A percentile compares a stretch with the other conserved stretches of the same genome.
These are phyloP conservation scores for Fimicolochytrium jonesii DNA, from an alignment of 192 early-diverging fungal species.

Conservation along the genomic window DNA sequence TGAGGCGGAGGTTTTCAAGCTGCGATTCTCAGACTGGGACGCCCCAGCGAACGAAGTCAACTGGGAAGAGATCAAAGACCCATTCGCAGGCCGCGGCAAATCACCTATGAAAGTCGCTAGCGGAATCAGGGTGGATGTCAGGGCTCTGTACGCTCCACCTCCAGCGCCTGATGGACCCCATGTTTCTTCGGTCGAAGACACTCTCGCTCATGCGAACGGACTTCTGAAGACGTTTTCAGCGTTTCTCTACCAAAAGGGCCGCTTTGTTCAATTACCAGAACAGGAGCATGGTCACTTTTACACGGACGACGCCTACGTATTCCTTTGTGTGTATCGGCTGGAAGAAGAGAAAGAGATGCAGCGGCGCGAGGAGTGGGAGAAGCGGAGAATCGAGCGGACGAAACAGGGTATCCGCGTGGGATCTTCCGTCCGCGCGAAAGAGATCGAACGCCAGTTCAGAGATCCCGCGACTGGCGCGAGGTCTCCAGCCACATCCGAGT, in stretches of 20 bases:
- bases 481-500: no score
- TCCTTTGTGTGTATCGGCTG: conserved; percentile 45
- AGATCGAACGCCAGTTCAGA: conserved; percentile 1
- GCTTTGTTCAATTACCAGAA: conserved; percentile 37
- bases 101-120: neutral
- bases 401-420: conserved; percentile 9
- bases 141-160: conserved; percentile 39
- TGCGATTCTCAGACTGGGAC: conserved; percentile 48
- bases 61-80: conserved; percentile 23
- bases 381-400: conserved; percentile 3
- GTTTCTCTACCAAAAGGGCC: conserved; percentile 42
- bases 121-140: conserved; percentile 39
- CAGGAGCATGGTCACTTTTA: conserved; percentile 45
- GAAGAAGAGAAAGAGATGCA: conserved; percentile 25
- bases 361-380: conserved; percentile 14
- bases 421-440: neutral
- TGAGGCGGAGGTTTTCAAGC: conserved; percentile 50
- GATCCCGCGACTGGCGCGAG: no score
- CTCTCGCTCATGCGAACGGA: conserved; percentile 30
- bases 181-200: conserved; percentile 8
- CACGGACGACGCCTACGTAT: conserved; percentile 46
- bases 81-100: neutral
- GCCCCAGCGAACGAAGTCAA: conserved; percentile 9
- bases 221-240: conserved; percentile 26
- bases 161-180: conserved; percentile 14